phyloP scores from a whole-genome alignment of 1,284 basidiomycete species.

The Bjerkandera adusta region DNA sequence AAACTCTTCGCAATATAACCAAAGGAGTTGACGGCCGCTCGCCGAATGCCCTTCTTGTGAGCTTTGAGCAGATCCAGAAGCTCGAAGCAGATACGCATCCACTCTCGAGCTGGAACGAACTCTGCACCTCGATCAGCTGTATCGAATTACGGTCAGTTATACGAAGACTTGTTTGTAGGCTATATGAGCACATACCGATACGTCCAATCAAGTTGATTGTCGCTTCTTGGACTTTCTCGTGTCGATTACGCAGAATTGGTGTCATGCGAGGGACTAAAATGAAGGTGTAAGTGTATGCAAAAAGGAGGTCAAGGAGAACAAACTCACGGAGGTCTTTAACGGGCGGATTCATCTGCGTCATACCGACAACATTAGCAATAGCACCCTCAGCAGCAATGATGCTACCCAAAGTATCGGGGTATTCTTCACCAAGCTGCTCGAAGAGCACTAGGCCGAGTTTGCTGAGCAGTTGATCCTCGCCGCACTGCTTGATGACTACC shows the following conservation, averaged over 20 bases:
- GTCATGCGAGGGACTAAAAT: slow-evolving; percentile 94
- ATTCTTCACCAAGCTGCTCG: slow-evolving; percentile 99
- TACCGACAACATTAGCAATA: slow-evolving; percentile 99
- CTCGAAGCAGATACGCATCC: slow-evolving; percentile 99
- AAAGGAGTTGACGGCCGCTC: slow-evolving; percentile 98
- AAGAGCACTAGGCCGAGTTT: slow-evolving; percentile 97
- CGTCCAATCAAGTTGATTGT: slow-evolving; percentile 99
- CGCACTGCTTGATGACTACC: slow-evolving; percentile 98
- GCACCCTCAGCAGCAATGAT: slow-evolving; percentile 98
- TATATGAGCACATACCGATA: slow-evolving; percentile 68
- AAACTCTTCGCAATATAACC: slow-evolving; percentile 99
- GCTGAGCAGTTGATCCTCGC: slow-evolving; percentile 93
- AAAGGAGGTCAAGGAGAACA: background rate
- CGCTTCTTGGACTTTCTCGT: slow-evolving; percentile 99
- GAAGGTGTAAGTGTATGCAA: slow-evolving; percentile 15
- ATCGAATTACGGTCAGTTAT: slow-evolving; percentile 9
- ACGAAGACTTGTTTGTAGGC: background rate
- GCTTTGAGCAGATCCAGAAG: slow-evolving; percentile 96
- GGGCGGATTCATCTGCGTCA: slow-evolving; percentile 99
- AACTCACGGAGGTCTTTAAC: slow-evolving; percentile 94
- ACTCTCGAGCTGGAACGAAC: slow-evolving; percentile 97
- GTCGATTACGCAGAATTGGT: slow-evolving; percentile 96
- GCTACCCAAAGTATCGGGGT: slow-evolving; percentile 97
- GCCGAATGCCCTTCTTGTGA: slow-evolving; percentile 98
- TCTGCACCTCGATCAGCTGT: slow-evolving; percentile 97